These are phyloP conservation scores for Xerophyta viscosa DNA, from an alignment of 106 monocot genomes.

Conservation along the genomic window DNA sequence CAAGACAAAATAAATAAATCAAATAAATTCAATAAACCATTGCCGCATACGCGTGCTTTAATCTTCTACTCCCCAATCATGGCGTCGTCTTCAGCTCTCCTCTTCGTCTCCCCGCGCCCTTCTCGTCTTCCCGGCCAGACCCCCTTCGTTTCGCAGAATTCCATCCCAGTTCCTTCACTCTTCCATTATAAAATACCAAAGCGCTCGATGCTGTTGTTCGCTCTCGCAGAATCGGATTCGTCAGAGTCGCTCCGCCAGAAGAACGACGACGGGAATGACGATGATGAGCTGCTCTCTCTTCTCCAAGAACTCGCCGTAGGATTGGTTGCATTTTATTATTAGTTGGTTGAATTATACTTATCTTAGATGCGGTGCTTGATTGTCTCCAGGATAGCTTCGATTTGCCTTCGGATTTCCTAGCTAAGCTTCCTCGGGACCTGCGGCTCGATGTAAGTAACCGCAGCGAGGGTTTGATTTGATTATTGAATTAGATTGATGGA, in stretches of 20 bases:
- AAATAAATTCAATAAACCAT: no score
- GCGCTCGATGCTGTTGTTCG: conserved; percentile 17
- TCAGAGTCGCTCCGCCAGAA: conserved; percentile 26
- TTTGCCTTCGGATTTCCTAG: conserved; percentile 71
- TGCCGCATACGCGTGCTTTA: no score
- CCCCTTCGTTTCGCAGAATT: conserved; percentile 9
- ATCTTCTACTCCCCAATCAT: no score
- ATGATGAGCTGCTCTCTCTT: conserved; percentile 33
- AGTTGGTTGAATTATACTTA: not conserved
- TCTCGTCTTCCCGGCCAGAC: conserved; percentile 3
- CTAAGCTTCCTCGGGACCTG: conserved; percentile 68
- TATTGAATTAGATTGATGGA: not conserved
- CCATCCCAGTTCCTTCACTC: conserved; percentile 19
- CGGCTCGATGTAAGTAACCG: conserved; percentile 84
- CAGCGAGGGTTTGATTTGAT: no score
- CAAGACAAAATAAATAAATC: no score
- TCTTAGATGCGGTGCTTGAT: not conserved
- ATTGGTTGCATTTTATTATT: conserved; percentile 1
- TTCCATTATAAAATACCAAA: conserved; percentile 5
- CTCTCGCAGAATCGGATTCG: conserved; percentile 54
- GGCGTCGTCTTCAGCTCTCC: conserved; percentile 14
- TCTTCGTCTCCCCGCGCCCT: conserved; percentile 22
- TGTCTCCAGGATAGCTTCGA: conserved; percentile 52
- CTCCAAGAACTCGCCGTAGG: conserved; percentile 80
- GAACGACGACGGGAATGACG: not conserved